Evolutionary conservation across 768 basidiomycete genomes (phyloP).

Genomic region (Calocybe cyanea): DNA sequence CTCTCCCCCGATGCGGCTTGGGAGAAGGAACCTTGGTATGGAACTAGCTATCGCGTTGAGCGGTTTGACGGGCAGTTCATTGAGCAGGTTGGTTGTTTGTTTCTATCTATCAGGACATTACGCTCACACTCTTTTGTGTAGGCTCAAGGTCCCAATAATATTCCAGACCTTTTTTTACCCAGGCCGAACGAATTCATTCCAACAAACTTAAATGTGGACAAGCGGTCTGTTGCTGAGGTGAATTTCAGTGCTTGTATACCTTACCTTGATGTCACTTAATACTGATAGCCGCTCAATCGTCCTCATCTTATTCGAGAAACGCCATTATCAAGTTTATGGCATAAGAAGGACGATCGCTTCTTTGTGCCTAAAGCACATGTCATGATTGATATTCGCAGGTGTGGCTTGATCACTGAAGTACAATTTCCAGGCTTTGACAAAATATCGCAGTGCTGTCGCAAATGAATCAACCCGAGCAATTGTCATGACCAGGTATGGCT

Average conservation of each 20-base stretch:
- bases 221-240: constrained; percentile 63
- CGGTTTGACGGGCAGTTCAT: constrained; percentile 62
- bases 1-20: constrained; percentile 43
- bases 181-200: constrained; percentile 91
- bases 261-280: constrained; percentile 7
- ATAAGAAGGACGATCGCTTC: constrained; percentile 96
- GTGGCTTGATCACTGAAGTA: constrained; percentile 11
- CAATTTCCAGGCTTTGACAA: neutral
- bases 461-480: constrained; percentile 52
- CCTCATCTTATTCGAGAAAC: constrained; percentile 78
- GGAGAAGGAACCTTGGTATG: constrained; percentile 89
- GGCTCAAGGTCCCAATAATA: constrained; percentile 63
- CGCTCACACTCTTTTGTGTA: constrained; percentile 22
- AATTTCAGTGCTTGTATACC: neutral
- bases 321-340: constrained; percentile 74
- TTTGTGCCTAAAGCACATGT: constrained; percentile 90
- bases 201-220: constrained; percentile 78
- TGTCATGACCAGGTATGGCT: constrained; percentile 65
- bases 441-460: neutral
- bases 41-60: constrained; percentile 81
- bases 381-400: constrained; percentile 76
- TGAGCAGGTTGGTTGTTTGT: constrained; percentile 34
- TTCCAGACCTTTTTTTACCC: constrained; percentile 73
- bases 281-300: constrained; percentile 60
- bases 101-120: neutral